These are phyloP conservation scores for Drosera capensis DNA, from an alignment of 148 eudicot species.

Conservation along the genomic window DNA sequence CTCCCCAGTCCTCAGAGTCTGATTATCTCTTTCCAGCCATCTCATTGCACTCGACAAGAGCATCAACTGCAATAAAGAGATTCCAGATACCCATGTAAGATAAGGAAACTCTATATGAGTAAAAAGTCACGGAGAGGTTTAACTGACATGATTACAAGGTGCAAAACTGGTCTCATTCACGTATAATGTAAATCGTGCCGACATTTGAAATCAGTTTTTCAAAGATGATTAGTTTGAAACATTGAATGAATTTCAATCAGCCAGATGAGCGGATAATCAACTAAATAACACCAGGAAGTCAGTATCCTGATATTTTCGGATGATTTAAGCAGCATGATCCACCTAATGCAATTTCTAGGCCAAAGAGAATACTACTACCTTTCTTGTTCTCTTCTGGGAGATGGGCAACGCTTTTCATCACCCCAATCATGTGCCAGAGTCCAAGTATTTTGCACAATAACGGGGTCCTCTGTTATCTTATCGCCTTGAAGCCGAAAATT, in stretches of 20 bases:
- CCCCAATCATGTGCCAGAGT: constrained; percentile 95
- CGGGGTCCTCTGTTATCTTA: constrained; percentile 80
- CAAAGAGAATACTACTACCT: constrained; percentile 52
- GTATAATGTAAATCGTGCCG: no score
- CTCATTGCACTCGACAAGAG: constrained; percentile 68
- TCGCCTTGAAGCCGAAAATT: constrained; percentile 95
- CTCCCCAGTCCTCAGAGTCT: constrained; percentile 15
- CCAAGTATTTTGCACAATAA: constrained; percentile 97
- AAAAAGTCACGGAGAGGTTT: neutral
- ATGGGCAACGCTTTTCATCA: constrained; percentile 89
- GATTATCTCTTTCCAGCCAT: constrained; percentile 60
- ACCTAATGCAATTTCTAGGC: neutral
- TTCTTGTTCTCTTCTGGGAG: constrained; percentile 51
- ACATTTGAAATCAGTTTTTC: no score
- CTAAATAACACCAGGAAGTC: neutral
- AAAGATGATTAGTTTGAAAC: no score
- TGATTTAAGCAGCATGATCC: neutral
- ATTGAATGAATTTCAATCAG: no score
- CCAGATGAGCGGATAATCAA: no score
- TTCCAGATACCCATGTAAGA: neutral
- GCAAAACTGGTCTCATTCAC: neutral
- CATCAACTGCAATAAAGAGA: constrained; percentile 57
- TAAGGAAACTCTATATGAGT: neutral
- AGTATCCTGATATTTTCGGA: neutral
- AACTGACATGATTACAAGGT: neutral